Base-by-base conservation (phyloP, 2,329 filamentous ascomycete genomes). In the Exutisphaerella laricina region DNA sequence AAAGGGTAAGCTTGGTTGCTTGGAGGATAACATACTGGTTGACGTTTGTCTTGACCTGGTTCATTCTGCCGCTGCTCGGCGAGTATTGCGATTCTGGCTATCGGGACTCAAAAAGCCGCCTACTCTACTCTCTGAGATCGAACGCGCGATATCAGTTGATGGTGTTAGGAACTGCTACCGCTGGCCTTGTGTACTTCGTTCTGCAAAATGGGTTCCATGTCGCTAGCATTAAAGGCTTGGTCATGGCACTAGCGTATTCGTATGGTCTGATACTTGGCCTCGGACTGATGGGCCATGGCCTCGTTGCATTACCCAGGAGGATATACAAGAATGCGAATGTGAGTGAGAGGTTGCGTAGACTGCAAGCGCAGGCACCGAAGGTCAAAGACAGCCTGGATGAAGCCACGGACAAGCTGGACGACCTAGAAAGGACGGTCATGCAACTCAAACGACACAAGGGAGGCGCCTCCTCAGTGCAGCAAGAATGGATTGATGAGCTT, bases 21-120 rank as follows among this genome's bases (percentile, higher is more conserved):
- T 98, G 92, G 92, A 79, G 90, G 61, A 90, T 98, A 52, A 84
- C 85, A 14, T 98, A 98, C 69, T 98, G 92, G 92, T 73, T 98
- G 42, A 97, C 90, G 0, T 98, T 98, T 68, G 80, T 82, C 38
- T 70, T 98, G 59, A 97, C 90, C 43, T 98, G 92, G 92, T 90
- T 88, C 49, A 88, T 98, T 50, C 80, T 98, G 25, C 92, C 92
- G 10, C 78, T 97, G 38, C 79, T 98, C 43, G 92, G 84, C 64
- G 90, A 97, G 66, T 98, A 95, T 66, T 84, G 86, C 66, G 92
- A 97, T 66, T 85, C 90, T 20, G 92, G 92, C 41, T 94, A 95
- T 64, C 83, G 88, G 56, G 88, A 95, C 50, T 83, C 88, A 3
- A 84, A 82, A 63, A 83, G 80, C 55, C 82, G 88, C 50, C 68